Conservation (phyloP, 768 basidiomycete genomes). For the Wakefieldia striispora region DNA sequence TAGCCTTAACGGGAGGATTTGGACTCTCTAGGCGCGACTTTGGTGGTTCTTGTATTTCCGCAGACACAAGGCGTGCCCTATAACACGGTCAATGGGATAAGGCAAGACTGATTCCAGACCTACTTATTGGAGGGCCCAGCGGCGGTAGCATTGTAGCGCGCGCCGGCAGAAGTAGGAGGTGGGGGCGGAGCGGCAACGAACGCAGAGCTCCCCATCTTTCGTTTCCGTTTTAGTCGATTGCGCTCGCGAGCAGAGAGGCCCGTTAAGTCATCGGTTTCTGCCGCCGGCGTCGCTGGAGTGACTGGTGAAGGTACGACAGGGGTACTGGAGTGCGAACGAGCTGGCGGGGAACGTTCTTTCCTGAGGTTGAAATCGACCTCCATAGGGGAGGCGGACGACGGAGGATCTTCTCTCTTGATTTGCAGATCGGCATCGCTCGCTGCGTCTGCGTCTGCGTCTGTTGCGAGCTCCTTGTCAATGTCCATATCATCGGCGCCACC, state of each 20-base stretch:
- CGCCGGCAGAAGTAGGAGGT: slow-evolving; percentile 54
- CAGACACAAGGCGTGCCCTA: slow-evolving; percentile 72
- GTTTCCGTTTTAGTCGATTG: slow-evolving; percentile 92
- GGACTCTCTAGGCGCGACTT: slow-evolving; percentile 62
- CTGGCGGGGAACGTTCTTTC: slow-evolving; percentile 41
- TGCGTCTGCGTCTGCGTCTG: slow-evolving; percentile 49
- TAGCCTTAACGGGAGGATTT: slow-evolving; percentile 37
- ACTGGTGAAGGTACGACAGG: slow-evolving; percentile 51
- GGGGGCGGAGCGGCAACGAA: slow-evolving; percentile 70
- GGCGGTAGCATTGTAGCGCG: slow-evolving; percentile 62
- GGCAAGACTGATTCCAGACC: slow-evolving; percentile 13
- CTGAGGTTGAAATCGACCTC: slow-evolving; percentile 41
- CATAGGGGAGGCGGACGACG: slow-evolving; percentile 40
- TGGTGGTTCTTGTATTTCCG: slow-evolving; percentile 52
- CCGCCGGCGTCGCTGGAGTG: slow-evolving; percentile 34
- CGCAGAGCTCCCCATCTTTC: slow-evolving; percentile 80
- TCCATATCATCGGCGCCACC: slow-evolving; percentile 78
- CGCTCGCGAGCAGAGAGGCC: slow-evolving; percentile 88
- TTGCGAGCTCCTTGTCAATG: slow-evolving; percentile 76
- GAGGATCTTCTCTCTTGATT: slow-evolving; percentile 39
- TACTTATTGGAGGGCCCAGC: slow-evolving; percentile 61
- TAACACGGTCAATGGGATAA: not conserved
- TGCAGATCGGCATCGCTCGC: slow-evolving; percentile 41
- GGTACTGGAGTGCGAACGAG: slow-evolving; percentile 43
- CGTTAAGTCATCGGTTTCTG: slow-evolving; percentile 42